Base-by-base conservation (phyloP, 108 stramenopile species). In the Cyclotella atomus region DNA sequence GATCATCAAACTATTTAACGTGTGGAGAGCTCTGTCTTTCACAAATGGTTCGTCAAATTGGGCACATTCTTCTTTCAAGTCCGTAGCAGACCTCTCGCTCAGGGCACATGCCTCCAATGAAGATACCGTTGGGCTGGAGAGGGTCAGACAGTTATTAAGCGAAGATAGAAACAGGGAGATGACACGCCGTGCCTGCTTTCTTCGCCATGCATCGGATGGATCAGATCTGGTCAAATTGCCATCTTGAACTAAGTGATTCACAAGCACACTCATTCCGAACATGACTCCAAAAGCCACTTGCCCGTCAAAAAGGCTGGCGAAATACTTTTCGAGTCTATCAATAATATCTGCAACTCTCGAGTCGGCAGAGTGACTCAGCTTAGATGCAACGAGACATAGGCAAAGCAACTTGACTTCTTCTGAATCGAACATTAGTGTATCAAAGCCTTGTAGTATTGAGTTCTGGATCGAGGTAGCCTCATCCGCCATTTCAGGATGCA, bases 221-320 rank as follows among this genome's bases (percentile, higher is more conserved):
- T 63, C 75, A 3, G 65, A 77, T 12, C 44, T 43, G 23, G 47
- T 24, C 38, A 50, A 53, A 25, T 68, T 68, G 1, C 29, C 4
- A 30, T 57, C 59, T 36, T 49, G 43, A 25, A 57, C 19, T 27
- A 71, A 45, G 46, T 66, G 45, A 36, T 82, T 79, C 5, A 83
- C 79, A 50, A 92, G 87, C 10, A 87, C 54, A 21, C 87, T 74
- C 45, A 92, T 67, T 3, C 87, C 87, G 70, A 80, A 88, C 60
- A 64, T 75, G 43, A 84, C 85, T 6, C 89, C 84, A 57, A 85
- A 87, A 30, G 64, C 75, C 30, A 65, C 50, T 36, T 83, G 67
- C 1, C 81, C 73, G 19, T 59, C 33, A 2, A 24, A 73, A 43
- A 75, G 70, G n/a, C 63, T 78, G 25, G 53, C 32, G 5, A 85